These are phyloP conservation scores for Monsonia emarginata DNA, from an alignment of 441 rosid genomes.

Conservation along the genomic window DNA sequence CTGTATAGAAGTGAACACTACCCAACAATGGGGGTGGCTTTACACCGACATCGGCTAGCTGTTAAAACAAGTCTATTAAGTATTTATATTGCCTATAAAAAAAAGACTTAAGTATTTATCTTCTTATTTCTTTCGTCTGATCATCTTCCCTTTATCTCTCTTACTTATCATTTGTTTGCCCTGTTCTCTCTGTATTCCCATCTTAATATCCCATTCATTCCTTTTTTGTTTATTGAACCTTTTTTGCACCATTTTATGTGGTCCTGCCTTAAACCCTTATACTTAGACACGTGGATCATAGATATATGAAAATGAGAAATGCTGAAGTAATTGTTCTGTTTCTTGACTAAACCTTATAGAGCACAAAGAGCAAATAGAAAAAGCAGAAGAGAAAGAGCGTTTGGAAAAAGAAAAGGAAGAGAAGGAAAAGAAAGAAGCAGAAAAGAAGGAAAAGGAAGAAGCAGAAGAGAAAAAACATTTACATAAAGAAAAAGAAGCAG, in stretches of 20 bases:
- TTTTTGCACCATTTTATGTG: neutral
- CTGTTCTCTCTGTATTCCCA: neutral
- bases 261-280: neutral
- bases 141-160: neutral
- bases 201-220: neutral
- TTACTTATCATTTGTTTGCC: neutral
- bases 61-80: neutral
- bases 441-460: conserved; percentile 25
- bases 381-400: conserved; percentile 75
- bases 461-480: conserved; percentile 65
- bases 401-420: conserved; percentile 73
- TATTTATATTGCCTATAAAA: too few species aligned
- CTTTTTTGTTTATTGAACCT: neutral
- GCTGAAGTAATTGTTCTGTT: neutral
- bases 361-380: conserved; percentile 80
- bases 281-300: neutral
- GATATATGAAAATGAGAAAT: too few species aligned
- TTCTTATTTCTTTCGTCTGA: neutral
- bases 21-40: neutral
- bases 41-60: neutral
- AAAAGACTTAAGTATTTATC: neutral
- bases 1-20: neutral
- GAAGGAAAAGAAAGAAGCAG: conserved; percentile 62
- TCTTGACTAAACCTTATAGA: conserved; percentile 33
- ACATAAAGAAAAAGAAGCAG: conserved; percentile 75